phyloP scores from a whole-genome alignment of 2,329 filamentous ascomycete genomes.

The Pseudogymnoascus verrucosus region DNA sequence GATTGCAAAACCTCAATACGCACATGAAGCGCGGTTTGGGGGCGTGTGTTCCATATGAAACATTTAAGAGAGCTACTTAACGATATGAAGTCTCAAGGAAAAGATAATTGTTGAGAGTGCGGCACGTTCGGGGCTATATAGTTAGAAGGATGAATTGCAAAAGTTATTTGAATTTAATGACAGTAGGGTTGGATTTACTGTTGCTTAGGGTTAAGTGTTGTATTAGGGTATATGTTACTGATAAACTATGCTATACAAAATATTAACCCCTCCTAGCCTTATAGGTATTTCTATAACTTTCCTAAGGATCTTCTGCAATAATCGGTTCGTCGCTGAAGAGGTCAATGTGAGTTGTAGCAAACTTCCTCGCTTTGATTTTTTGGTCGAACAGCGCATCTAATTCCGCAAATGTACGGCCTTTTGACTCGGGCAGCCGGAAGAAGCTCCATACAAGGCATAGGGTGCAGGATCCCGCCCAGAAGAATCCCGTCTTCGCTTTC shows the following conservation, averaged over 20 bases:
- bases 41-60: constrained; percentile 77
- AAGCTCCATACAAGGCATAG: constrained; percentile 32
- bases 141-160: no score
- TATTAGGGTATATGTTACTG: no score
- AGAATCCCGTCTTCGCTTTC: constrained; percentile 78
- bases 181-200: no score
- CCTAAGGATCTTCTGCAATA: constrained; percentile 19
- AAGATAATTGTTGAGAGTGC: no score
- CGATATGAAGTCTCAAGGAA: no score
- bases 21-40: constrained; percentile 86
- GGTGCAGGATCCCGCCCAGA: constrained; percentile 58
- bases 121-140: no score
- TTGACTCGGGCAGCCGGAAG: constrained; percentile 35
- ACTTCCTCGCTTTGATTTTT: constrained; percentile 27
- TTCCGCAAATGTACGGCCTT: constrained; percentile 36
- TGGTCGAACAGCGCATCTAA: constrained; percentile 38
- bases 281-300: no score
- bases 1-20: constrained; percentile 76
- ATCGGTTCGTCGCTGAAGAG: constrained; percentile 34
- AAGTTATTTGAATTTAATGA: no score
- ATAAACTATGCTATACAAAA: no score
- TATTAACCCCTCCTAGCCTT: no score
- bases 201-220: no score
- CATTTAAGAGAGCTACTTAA: constrained; percentile 38
- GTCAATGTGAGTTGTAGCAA: constrained; percentile 39